Evolutionary conservation across 768 basidiomycete species (phyloP).

Genomic region (Xerocomus brunneocitrinus): DNA sequence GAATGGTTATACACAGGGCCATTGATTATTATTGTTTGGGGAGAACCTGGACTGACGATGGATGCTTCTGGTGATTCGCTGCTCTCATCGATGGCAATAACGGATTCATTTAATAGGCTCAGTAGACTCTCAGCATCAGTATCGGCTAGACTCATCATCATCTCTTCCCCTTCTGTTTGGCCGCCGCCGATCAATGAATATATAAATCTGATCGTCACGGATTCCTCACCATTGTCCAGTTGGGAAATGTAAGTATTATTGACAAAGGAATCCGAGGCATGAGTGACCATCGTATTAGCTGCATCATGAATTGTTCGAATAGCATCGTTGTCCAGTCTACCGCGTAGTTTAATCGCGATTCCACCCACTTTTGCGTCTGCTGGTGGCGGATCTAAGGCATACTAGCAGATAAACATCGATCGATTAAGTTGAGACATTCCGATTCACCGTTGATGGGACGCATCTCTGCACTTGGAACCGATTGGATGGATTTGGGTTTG

Average conservation of each 20-base stretch:
- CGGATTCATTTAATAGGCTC: not conserved
- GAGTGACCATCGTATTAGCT: not conserved
- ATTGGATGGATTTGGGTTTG: not conserved
- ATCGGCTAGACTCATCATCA: not conserved
- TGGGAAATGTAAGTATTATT: not conserved
- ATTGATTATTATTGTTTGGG: not conserved
- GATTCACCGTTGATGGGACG: not conserved
- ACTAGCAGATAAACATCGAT: not conserved
- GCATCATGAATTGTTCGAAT: not conserved
- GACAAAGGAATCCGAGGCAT: not conserved
- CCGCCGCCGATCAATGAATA: no score
- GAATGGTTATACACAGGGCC: not conserved
- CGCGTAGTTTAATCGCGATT: slow-evolving; percentile 2
- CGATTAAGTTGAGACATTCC: not conserved
- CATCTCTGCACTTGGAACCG: slow-evolving; percentile 4
- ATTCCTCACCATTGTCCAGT: not conserved
- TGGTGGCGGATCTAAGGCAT: not conserved
- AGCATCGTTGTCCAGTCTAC: not conserved
- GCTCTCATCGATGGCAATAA: not conserved
- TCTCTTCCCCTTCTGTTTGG: not conserved
- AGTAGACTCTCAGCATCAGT: not conserved
- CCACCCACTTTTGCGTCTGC: not conserved
- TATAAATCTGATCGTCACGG: not conserved
- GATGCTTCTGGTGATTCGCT: not conserved
- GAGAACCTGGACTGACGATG: not conserved